Conservation (phyloP, 257 asterid genomes). For the Hygrophila difformis region DNA sequence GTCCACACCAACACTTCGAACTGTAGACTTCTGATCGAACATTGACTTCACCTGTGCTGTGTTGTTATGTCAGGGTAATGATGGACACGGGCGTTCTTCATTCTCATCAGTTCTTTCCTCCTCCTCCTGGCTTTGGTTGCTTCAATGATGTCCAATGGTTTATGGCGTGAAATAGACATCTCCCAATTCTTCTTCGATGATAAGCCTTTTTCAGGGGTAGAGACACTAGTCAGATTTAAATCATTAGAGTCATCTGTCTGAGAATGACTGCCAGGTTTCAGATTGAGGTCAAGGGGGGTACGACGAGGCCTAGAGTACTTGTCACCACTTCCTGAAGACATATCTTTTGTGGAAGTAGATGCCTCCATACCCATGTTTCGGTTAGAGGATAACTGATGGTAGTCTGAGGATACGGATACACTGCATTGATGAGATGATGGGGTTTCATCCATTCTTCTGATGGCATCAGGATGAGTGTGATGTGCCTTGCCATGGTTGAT, state of each 20-base stretch:
- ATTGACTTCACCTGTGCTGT: too few species aligned
- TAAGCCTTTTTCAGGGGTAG: constrained; percentile 1
- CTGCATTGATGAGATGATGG: constrained; percentile 9
- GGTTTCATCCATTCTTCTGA: constrained; percentile 9
- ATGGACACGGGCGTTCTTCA: constrained; percentile 23
- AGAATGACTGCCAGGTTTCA: background rate
- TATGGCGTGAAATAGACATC: background rate
- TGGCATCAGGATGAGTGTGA: constrained; percentile 5
- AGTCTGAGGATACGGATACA: constrained; percentile 11
- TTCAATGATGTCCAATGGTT: constrained; percentile 4
- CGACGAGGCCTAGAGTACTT: background rate
- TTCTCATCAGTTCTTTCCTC: constrained; percentile 63
- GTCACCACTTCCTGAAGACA: background rate
- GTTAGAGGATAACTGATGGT: constrained; percentile 10
- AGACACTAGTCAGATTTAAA: constrained; percentile 1
- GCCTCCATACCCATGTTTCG: constrained; percentile 4
- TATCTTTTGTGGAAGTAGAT: background rate
- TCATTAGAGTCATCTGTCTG: background rate
- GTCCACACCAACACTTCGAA: too few species aligned
- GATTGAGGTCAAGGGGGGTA: background rate
- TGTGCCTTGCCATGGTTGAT: constrained; percentile 3
- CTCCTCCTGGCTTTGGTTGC: constrained; percentile 55
- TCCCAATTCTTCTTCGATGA: constrained; percentile 5
- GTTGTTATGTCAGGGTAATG: too few species aligned
- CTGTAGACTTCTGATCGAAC: too few species aligned